Conservation (phyloP, 2,329 filamentous ascomycete species). For the Botrytis squamosa region DNA sequence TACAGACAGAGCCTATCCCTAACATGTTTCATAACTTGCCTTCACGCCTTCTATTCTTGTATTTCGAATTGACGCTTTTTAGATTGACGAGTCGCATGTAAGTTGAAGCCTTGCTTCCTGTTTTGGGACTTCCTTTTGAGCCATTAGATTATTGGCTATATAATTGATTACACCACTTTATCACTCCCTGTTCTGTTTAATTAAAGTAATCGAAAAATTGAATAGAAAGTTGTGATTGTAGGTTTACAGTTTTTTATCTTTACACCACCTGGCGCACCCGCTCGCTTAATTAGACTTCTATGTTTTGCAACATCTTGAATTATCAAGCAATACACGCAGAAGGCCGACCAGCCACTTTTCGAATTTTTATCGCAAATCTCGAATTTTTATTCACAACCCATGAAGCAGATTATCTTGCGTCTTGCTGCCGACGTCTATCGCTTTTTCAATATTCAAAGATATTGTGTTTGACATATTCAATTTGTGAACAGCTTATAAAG, state of each 20-base stretch:
- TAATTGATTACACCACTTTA: accelerated
- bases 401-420: not conserved
- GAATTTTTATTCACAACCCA: not conserved
- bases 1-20: not conserved
- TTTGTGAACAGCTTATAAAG: not conserved
- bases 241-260: not conserved
- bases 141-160: not conserved
- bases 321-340: not conserved
- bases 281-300: not conserved
- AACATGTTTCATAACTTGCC: not conserved
- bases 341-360: not conserved
- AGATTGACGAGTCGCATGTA: not conserved
- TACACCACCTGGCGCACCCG: not conserved
- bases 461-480: not conserved
- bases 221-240: not conserved
- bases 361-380: not conserved
- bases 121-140: not conserved
- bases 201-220: accelerated
- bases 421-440: no score
- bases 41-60: not conserved
- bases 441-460: not conserved
- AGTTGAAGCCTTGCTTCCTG: not conserved
- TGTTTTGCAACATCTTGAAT: not conserved
- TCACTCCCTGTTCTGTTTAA: not conserved
- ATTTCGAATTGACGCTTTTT: not conserved